These are phyloP conservation scores for Hygrophoropsis aurantiaca DNA, from an alignment of 768 basidiomycete species.

Conservation along the genomic window DNA sequence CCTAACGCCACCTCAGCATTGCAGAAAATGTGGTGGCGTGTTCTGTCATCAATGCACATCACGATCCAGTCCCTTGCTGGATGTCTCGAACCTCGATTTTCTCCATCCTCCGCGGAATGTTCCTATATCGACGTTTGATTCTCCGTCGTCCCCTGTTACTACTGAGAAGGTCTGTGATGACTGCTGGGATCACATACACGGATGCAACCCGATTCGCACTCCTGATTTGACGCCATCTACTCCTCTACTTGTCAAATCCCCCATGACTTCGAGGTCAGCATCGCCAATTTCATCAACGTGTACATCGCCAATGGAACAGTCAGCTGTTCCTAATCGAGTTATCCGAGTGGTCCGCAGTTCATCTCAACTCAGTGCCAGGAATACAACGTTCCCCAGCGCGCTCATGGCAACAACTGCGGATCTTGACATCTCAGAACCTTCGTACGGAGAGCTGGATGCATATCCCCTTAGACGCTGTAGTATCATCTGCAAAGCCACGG, in stretches of 20 bases:
- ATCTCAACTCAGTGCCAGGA: conserved; percentile 27
- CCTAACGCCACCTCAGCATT: conserved; percentile 53
- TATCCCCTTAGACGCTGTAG: conserved; percentile 71
- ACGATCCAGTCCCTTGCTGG: conserved; percentile 62
- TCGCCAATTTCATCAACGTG: conserved; percentile 35
- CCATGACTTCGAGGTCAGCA: conserved; percentile 28
- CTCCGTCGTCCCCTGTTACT: conserved; percentile 58
- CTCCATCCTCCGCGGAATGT: conserved; percentile 68
- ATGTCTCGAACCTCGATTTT: conserved; percentile 70
- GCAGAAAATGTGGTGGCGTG: conserved; percentile 81
- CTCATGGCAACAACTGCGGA: conserved; percentile 19
- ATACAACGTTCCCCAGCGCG: conserved; percentile 24
- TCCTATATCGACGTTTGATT: conserved; percentile 57
- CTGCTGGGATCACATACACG: conserved; percentile 75
- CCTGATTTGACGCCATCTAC: conserved; percentile 38
- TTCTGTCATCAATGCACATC: conserved; percentile 67
- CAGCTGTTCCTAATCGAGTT: conserved; percentile 16
- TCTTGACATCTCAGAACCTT: conserved; percentile 38
- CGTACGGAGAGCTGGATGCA: conserved; percentile 69
- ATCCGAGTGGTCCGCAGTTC: conserved; percentile 24
- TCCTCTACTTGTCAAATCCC: conserved; percentile 36
- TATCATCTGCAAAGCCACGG: conserved; percentile 73
- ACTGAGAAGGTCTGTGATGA: conserved; percentile 72
- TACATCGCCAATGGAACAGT: conserved; percentile 30
- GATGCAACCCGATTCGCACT: conserved; percentile 41